Evolutionary conservation across 176 grass and related monocot species (phyloP).

Genomic region (Cymbopogon citratus): DNA sequence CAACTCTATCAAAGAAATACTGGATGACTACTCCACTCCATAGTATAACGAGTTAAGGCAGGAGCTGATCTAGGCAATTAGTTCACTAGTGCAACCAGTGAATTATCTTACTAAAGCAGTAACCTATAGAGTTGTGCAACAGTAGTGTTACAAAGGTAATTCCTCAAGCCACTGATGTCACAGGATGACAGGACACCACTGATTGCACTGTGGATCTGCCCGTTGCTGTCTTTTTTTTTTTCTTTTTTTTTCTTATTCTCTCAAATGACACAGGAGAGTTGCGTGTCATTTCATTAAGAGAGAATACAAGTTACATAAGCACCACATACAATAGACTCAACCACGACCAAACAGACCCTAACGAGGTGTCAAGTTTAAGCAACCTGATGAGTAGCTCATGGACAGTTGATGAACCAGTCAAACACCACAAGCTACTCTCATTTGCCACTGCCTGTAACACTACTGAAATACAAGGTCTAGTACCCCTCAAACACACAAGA

Average conservation of each 20-base stretch:
- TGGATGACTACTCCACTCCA: not conserved
- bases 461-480: not conserved
- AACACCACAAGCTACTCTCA: not conserved
- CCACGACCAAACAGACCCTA: not conserved
- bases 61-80: not conserved
- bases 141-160: not conserved
- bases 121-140: not conserved
- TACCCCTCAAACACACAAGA: not conserved
- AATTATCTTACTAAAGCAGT: not conserved
- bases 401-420: not conserved
- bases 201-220: not conserved
- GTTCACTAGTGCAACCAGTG: not conserved
- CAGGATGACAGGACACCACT: not conserved
- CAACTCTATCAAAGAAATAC: constrained; percentile 16
- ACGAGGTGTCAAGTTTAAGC: not conserved
- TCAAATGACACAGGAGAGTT: not conserved
- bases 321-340: not conserved
- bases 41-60: not conserved
- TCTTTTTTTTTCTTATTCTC: too few species aligned
- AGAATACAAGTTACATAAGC: not conserved
- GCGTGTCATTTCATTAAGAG: not conserved
- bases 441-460: not conserved
- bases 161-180: not conserved
- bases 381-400: not conserved
- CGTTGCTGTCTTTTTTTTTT: not conserved